These are phyloP conservation scores for Wickerhamomyces chambardii DNA, from an alignment of 805 yeast species.

Conservation along the genomic window DNA sequence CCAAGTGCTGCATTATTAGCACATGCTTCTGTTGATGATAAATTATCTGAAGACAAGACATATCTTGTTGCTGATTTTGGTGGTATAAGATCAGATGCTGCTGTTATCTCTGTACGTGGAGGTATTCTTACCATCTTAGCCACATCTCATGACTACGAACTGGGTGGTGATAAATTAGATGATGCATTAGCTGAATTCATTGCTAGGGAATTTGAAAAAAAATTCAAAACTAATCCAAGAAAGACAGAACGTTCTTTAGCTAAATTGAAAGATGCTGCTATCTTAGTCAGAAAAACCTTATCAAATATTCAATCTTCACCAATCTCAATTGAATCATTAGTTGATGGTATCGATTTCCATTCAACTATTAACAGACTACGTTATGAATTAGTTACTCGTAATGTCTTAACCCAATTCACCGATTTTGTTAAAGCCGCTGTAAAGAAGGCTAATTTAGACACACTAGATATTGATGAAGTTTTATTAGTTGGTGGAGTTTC, in stretches of 20 bases:
- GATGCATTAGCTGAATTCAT: slow-evolving; percentile 71
- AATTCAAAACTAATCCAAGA: slow-evolving; percentile 73
- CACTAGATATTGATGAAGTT: slow-evolving; percentile 84
- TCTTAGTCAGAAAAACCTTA: slow-evolving; percentile 81
- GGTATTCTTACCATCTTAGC: slow-evolving; percentile 87
- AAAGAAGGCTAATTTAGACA: slow-evolving; percentile 75
- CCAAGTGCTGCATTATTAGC: slow-evolving; percentile 89
- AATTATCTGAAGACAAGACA: slow-evolving; percentile 49
- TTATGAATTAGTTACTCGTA: slow-evolving; percentile 80
- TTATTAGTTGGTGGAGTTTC: slow-evolving; percentile 91
- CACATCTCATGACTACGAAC: slow-evolving; percentile 69
- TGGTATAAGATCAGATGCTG: slow-evolving; percentile 92
- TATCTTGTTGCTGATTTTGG: slow-evolving; percentile 96
- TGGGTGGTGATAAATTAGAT: slow-evolving; percentile 89
- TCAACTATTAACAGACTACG: slow-evolving; percentile 89
- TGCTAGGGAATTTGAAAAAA: slow-evolving; percentile 92
- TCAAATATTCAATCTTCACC: slow-evolving; percentile 84
- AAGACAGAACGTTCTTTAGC: slow-evolving; percentile 78
- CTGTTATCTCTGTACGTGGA: slow-evolving; percentile 87
- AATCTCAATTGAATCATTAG: slow-evolving; percentile 89
- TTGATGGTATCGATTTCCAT: slow-evolving; percentile 92
- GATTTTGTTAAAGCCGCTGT: slow-evolving; percentile 69
- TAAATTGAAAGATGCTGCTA: slow-evolving; percentile 77
- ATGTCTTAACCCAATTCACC: slow-evolving; percentile 67
- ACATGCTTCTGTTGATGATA: slow-evolving; percentile 39